These are phyloP conservation scores for Corynespora cassiicola DNA, from an alignment of 2,329 filamentous ascomycete species.

Conservation along the genomic window DNA sequence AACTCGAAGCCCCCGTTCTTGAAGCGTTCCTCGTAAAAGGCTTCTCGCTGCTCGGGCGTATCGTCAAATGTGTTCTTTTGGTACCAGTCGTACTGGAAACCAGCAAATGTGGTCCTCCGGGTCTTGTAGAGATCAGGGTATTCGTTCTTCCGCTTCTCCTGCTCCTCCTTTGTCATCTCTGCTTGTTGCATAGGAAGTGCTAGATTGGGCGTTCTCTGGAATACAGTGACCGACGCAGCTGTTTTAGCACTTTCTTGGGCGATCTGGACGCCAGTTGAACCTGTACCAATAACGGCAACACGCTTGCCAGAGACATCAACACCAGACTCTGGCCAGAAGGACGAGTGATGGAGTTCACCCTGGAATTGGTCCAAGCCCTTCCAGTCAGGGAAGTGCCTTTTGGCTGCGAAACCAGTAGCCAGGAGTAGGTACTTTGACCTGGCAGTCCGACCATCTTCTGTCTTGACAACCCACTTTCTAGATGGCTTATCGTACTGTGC, in stretches of 20 bases:
- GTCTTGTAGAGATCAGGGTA: constrained; percentile 58
- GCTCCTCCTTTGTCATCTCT: constrained; percentile 57
- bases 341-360: constrained; percentile 65
- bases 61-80: constrained; percentile 62
- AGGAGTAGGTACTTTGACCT: constrained; percentile 61
- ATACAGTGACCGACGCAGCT: constrained; percentile 62
- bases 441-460: constrained; percentile 58
- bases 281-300: constrained; percentile 69
- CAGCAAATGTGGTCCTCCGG: constrained; percentile 62
- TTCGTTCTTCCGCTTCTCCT: constrained; percentile 52
- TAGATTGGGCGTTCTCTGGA: constrained; percentile 72
- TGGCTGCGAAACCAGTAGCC: constrained; percentile 65
- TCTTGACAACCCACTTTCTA: constrained; percentile 59
- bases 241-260: constrained; percentile 65
- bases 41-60: constrained; percentile 49
- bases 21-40: constrained; percentile 52
- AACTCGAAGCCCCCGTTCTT: constrained; percentile 48
- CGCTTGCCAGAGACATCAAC: constrained; percentile 65
- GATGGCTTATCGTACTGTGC: constrained; percentile 58
- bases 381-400: constrained; percentile 67
- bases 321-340: constrained; percentile 65
- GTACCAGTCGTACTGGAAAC: constrained; percentile 64
- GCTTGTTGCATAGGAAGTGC: constrained; percentile 67
- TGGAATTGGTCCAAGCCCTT: constrained; percentile 66
- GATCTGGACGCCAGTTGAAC: constrained; percentile 69